Evolutionary conservation across 2,329 filamentous ascomycete species (phyloP), one percentile per base, ranked within the genome.

Genomic region (Neonectria coccinea): DNA sequence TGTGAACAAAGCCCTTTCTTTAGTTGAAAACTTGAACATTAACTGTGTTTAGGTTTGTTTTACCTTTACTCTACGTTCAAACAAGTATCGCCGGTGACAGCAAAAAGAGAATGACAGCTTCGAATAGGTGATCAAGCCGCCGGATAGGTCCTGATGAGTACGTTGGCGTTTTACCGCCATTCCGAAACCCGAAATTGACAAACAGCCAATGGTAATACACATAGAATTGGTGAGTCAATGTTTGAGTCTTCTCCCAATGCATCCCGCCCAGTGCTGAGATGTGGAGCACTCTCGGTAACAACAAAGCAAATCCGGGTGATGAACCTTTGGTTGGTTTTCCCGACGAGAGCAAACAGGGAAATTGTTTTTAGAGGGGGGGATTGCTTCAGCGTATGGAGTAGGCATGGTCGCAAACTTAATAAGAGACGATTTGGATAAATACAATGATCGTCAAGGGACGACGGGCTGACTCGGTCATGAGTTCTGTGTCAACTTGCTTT

Each of bases 231-330:
- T 22, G 29, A 45, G 39, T 59, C 33, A 41, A 20, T 47, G 25
- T 59, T 45, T 59, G 57, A 54, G 57, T 22, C 10, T 18, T 22
- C 14, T 29, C n/a, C 36, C 50, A n/a, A 33, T 51, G 57, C 33
- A 29, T 54, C 33, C 31, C 31, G 31, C 11, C 10, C 9, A 5
- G 31, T 12, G 31, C 31, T 20, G 27, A 33, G 29, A 11, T 53
- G 57, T 59, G 50, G 57, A 36, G 57, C 57, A 27, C 10, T 27
- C 6, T 27, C 33, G 25, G 29, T 47, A 25, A 48, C 48, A 31
- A 47, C 57, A 59, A 59, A 59, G 57, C 50, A 59, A 59, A 47
- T 47, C 57, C 27, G 18, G 11, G 50, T 29, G 57, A 59, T 51
- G 31, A 54, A 48, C 39, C 36, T 41, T 20, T 29, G 47, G 27